These are phyloP conservation scores for Bruguiera parviflora DNA, from an alignment of 345 rosid species.

Conservation along the genomic window DNA sequence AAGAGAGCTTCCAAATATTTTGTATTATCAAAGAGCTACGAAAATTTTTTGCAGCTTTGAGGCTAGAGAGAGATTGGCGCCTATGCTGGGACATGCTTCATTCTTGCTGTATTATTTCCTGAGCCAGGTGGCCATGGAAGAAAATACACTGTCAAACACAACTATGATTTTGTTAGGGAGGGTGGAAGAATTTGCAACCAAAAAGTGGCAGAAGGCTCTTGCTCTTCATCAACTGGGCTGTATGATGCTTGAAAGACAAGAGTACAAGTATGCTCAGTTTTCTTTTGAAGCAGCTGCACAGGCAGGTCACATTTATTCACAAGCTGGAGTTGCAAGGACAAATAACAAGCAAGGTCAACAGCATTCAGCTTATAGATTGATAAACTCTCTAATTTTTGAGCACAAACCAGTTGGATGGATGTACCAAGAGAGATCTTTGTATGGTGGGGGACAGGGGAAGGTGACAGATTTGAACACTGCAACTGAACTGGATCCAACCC, in stretches of 20 bases:
- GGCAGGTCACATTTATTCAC: constrained; percentile 76
- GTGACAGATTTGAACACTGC: constrained; percentile 58
- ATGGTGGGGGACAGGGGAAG: constrained; percentile 57
- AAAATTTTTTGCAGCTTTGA: constrained; percentile 54
- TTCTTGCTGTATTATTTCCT: constrained; percentile 80
- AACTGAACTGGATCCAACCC: constrained; percentile 78
- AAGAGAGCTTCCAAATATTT: constrained; percentile 65
- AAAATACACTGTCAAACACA: constrained; percentile 39
- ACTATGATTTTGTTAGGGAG: constrained; percentile 59
- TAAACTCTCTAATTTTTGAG: constrained; percentile 54
- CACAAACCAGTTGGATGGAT: constrained; percentile 85
- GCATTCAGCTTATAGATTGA: constrained; percentile 62
- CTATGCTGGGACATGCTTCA: constrained; percentile 54
- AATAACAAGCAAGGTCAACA: constrained; percentile 70
- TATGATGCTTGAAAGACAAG: constrained; percentile 60
- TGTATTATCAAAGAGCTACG: constrained; percentile 47
- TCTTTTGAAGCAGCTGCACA: constrained; percentile 69
- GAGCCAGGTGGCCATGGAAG: constrained; percentile 74
- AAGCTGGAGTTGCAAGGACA: constrained; percentile 76
- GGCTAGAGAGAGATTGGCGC: constrained; percentile 51
- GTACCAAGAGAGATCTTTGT: constrained; percentile 85
- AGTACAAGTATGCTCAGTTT: constrained; percentile 49
- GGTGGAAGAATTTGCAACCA: constrained; percentile 54
- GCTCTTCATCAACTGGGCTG: constrained; percentile 79
- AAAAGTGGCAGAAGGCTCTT: constrained; percentile 75